These are phyloP conservation scores for Candida parachauliodes DNA, from an alignment of 805 yeast species.

Conservation along the genomic window DNA sequence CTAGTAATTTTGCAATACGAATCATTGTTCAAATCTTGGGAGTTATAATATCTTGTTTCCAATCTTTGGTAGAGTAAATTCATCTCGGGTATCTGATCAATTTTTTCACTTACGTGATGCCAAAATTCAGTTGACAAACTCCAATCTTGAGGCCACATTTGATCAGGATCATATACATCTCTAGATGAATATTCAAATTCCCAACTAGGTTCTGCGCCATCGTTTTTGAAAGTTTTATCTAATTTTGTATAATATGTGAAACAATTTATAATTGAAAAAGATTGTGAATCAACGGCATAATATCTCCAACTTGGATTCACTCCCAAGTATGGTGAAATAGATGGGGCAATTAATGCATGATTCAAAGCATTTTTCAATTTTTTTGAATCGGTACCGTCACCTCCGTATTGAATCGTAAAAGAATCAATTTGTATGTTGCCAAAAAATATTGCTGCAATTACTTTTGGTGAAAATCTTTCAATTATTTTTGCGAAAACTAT, in stretches of 20 bases:
- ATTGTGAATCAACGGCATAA: slow-evolving; percentile 59
- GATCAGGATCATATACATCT: slow-evolving; percentile 47
- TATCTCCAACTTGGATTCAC: slow-evolving; percentile 73
- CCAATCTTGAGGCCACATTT: slow-evolving; percentile 53
- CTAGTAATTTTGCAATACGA: slow-evolving; percentile 19
- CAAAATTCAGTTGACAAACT: slow-evolving; percentile 70
- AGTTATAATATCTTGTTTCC: slow-evolving; percentile 42
- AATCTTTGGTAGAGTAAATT: slow-evolving; percentile 7
- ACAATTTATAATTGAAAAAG: slow-evolving; percentile 59
- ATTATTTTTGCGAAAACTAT: slow-evolving; percentile 53
- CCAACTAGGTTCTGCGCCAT: slow-evolving; percentile 62
- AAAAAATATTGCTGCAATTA: slow-evolving; percentile 65
- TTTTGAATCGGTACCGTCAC: slow-evolving; percentile 32
- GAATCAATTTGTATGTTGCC: slow-evolving; percentile 74
- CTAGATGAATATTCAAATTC: slow-evolving; percentile 62
- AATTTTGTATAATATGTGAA: slow-evolving; percentile 57
- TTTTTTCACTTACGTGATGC: slow-evolving; percentile 33
- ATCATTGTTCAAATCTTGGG: slow-evolving; percentile 18
- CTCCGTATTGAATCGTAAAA: slow-evolving; percentile 54
- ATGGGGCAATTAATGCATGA: slow-evolving; percentile 63
- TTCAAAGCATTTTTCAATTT: slow-evolving; percentile 43
- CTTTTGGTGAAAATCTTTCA: slow-evolving; percentile 64
- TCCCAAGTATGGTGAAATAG: slow-evolving; percentile 58
- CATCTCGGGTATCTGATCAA: slow-evolving; percentile 26
- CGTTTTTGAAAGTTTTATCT: slow-evolving; percentile 51